phyloP scores from a whole-genome alignment of 164 flowering plant species.

The Taxillus chinensis region DNA sequence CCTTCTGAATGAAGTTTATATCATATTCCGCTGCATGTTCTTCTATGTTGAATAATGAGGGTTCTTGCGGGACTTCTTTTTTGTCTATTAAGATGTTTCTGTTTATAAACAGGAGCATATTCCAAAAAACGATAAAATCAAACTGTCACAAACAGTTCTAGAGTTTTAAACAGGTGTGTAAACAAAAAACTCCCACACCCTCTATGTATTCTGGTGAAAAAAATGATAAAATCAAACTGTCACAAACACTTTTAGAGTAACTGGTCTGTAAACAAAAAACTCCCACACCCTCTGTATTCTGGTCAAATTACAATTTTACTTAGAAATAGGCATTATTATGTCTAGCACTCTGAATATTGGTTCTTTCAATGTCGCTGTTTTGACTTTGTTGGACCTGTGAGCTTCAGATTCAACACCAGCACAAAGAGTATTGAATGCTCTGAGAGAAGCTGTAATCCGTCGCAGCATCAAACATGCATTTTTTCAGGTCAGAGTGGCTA shows the following conservation, averaged over 20 bases:
- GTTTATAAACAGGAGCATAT: too few relatives aligned
- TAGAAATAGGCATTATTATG: background rate
- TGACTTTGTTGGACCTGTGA: constrained; percentile 8
- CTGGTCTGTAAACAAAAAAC: too few relatives aligned
- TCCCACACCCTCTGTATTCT: background rate
- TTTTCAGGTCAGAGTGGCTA: constrained; percentile 36
- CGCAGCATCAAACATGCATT: constrained; percentile 35
- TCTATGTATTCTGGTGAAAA: too few relatives aligned
- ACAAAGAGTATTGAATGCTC: constrained; percentile 45
- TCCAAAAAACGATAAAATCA: too few relatives aligned
- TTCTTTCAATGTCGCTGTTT: background rate
- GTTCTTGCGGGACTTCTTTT: too few relatives aligned
- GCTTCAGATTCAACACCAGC: constrained; percentile 28
- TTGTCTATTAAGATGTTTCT: too few relatives aligned
- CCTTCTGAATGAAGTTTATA: constrained; percentile 13
- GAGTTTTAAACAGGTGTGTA: too few relatives aligned
- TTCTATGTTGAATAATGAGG: background rate
- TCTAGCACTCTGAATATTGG: too few relatives aligned
- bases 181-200: too few relatives aligned
- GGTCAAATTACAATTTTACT: background rate
- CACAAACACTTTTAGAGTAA: too few relatives aligned
- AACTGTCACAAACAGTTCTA: too few relatives aligned
- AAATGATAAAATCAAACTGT: too few relatives aligned
- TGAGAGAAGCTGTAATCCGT: constrained; percentile 57
- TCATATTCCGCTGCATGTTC: constrained; percentile 4